These are phyloP conservation scores for Leccinellum rugosiceps DNA, from an alignment of 768 basidiomycete species.

Conservation along the genomic window DNA sequence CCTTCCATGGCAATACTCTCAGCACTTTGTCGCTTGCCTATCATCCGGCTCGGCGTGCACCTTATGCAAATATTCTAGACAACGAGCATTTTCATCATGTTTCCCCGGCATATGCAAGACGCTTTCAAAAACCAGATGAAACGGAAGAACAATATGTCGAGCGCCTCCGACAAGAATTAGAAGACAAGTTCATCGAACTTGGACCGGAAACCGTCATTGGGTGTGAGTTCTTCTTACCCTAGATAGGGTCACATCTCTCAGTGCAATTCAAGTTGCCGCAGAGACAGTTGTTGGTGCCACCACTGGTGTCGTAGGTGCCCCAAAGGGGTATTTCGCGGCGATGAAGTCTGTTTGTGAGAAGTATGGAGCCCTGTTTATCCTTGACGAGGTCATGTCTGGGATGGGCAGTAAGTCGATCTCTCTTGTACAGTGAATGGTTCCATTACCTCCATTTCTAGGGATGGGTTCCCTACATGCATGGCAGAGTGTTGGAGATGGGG, in stretches of 20 bases:
- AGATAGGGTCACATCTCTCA: background rate
- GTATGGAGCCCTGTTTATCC: constrained; percentile 68
- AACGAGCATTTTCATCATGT: constrained; percentile 74
- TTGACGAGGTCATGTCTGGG: constrained; percentile 92
- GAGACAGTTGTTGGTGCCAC: constrained; percentile 89
- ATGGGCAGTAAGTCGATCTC: constrained; percentile 68
- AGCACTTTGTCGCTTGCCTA: constrained; percentile 64
- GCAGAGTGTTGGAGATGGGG: constrained; percentile 79
- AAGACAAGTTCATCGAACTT: constrained; percentile 79
- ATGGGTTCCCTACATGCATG: constrained; percentile 88
- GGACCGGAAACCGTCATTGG: constrained; percentile 81
- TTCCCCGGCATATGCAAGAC: constrained; percentile 80
- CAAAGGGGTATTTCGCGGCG: constrained; percentile 82
- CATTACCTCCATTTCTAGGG: constrained; percentile 38
- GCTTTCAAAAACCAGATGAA: constrained; percentile 70
- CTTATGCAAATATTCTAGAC: constrained; percentile 66
- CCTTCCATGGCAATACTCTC: constrained; percentile 85
- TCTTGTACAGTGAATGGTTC: background rate
- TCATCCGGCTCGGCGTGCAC: constrained; percentile 64
- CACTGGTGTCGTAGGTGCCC: constrained; percentile 70
- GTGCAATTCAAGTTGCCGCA: constrained; percentile 55
- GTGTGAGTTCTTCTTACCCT: constrained; percentile 45
- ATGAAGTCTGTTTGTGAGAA: constrained; percentile 83
- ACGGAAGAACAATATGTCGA: constrained; percentile 78
- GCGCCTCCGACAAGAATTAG: constrained; percentile 74